Conservation (phyloP, 805 yeast genomes). For the Lipomyces starkeyi region DNA sequence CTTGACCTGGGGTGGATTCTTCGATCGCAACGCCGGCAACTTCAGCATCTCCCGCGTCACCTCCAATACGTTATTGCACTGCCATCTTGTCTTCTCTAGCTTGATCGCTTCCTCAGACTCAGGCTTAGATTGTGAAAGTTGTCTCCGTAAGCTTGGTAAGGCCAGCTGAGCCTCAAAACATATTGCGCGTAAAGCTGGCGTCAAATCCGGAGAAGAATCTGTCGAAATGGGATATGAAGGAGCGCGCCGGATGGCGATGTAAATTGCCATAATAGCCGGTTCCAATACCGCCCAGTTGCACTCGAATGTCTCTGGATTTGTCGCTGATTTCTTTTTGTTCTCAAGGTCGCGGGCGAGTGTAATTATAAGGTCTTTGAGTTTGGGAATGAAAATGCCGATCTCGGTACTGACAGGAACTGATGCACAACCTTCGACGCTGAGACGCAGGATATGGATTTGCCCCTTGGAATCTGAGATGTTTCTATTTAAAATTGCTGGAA, state of each 20-base stretch:
- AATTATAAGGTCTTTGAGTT: slow-evolving; percentile 23
- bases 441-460: slow-evolving; percentile 22
- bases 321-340: neutral
- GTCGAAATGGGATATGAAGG: slow-evolving; percentile 34
- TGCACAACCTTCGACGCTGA: slow-evolving; percentile 32
- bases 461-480: slow-evolving; percentile 6
- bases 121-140: neutral
- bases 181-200: slow-evolving; percentile 28
- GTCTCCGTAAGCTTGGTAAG: slow-evolving; percentile 15
- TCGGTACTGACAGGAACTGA: slow-evolving; percentile 30
- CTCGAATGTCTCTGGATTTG: neutral
- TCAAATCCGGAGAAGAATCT: slow-evolving; percentile 30
- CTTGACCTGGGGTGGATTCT: slow-evolving; percentile 31
- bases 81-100: slow-evolving; percentile 17
- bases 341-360: slow-evolving; percentile 4
- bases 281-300: slow-evolving; percentile 33
- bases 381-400: slow-evolving; percentile 28
- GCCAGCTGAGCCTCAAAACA: slow-evolving; percentile 27
- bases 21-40: slow-evolving; percentile 15
- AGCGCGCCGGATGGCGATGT: slow-evolving; percentile 24
- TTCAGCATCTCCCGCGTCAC: slow-evolving; percentile 32
- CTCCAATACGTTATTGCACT: slow-evolving; percentile 27
- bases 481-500: slow-evolving; percentile 26
- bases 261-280: slow-evolving; percentile 25
- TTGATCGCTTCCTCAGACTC: neutral